Evolutionary conservation across 1,284 basidiomycete genomes (phyloP), one percentile per base, ranked within the genome.

Genomic region (Sanghuangporus baumii): DNA sequence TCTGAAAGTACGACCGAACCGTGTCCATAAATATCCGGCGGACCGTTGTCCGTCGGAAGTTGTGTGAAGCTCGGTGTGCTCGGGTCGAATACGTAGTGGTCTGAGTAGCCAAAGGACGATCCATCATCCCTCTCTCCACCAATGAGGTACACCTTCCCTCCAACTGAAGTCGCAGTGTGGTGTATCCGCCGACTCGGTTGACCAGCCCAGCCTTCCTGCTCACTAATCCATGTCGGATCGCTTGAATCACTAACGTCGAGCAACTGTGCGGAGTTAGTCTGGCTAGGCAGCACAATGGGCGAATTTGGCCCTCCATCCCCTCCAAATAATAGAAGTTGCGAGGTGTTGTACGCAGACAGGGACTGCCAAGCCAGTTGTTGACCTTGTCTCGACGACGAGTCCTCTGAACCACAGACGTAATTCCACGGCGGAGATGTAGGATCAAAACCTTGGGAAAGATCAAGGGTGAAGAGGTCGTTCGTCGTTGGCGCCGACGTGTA

Each of bases 301-400:
- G 85, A 85, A 64, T 81, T 79, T 1, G 85, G 80, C 0, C 82
- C 89, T 7, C 86, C 83, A 68, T 87, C 81, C 7, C 93, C 93
- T 36, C 93, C 93, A 65, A 94, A 91, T 11, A 86, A 72, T 2
- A 95, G 77, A 1, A 86, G 67, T 20, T 77, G 70, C 8, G 82
- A 74, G 4, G 74, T 73, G 62, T 83, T 83, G 74, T 85, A 81
- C 3, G 86, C 82, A 8, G 89, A 88, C 41, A 94, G 74, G 0
- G 88, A 86, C 69, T 93, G 89, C 88, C 91, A 94, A n/a, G 89
- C 83, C 16, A 93, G 78, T 6, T 81, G 73, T 6, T 89, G 90
- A 0, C 82, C 83, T 61, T 81, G 78, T 0, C 77, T 71, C 34
- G 74, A 72, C 2, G 81, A 76, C 8, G 72, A 65, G 67, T 81